Evolutionary conservation across 169 alveolate species (phyloP).

Genomic region (Perkinsus olseni): DNA sequence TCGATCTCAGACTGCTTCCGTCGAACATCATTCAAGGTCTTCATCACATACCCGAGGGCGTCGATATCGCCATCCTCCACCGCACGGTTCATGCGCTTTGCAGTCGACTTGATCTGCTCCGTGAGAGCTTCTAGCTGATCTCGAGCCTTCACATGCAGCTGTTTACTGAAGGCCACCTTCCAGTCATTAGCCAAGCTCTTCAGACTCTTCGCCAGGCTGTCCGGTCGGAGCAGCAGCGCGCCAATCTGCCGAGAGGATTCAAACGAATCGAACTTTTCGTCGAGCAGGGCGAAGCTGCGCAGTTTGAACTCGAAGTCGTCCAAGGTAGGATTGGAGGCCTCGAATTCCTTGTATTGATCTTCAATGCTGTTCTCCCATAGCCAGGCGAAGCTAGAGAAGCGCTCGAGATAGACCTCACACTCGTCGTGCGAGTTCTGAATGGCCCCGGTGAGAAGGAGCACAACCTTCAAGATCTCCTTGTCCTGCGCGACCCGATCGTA

Average conservation of each 20-base stretch:
- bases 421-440: conserved; percentile 78
- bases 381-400: conserved; percentile 69
- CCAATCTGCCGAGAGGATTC: conserved; percentile 66
- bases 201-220: conserved; percentile 52
- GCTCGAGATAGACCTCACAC: conserved; percentile 61
- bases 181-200: conserved; percentile 64
- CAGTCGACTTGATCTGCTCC: conserved; percentile 36
- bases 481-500: conserved; percentile 84
- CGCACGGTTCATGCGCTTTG: conserved; percentile 35
- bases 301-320: conserved; percentile 75
- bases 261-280: conserved; percentile 58
- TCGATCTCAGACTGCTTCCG: conserved; percentile 74
- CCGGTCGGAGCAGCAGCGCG: conserved; percentile 66
- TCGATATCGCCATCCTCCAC: conserved; percentile 78
- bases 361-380: conserved; percentile 71
- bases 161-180: conserved; percentile 71
- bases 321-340: conserved; percentile 61
- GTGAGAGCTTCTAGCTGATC: conserved; percentile 33
- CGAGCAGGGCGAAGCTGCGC: conserved; percentile 61
- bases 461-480: conserved; percentile 84
- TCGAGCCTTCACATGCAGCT: conserved; percentile 72
- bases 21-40: conserved; percentile 57
- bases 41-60: conserved; percentile 78
- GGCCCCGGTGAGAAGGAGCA: conserved; percentile 80
- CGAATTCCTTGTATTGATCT: conserved; percentile 65